phyloP scores from a whole-genome alignment of 768 basidiomycete genomes.

The Lepiota brunneoincarnata region DNA sequence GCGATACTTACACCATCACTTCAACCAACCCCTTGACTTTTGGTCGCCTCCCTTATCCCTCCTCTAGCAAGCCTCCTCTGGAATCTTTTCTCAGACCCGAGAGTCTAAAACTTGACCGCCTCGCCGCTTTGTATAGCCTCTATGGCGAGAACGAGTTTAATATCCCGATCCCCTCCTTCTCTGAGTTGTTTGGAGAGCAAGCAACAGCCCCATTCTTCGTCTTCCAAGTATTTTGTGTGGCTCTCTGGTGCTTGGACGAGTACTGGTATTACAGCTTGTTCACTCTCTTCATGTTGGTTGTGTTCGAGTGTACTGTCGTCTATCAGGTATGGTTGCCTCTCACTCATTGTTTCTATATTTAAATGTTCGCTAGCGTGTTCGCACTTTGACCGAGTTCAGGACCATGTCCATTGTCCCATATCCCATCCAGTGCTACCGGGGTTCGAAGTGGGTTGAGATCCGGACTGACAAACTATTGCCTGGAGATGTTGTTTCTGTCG shows the following conservation, averaged over 20 bases:
- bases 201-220: conserved; percentile 99
- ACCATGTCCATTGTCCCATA: conserved; percentile 96
- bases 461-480: conserved; percentile 88
- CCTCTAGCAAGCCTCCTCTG: conserved; percentile 65
- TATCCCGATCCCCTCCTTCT: conserved; percentile 94
- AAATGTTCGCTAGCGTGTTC: conserved; percentile 62
- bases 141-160: conserved; percentile 96
- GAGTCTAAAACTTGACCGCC: conserved; percentile 48
- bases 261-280: conserved; percentile 99
- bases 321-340: conserved; percentile 72
- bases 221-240: conserved; percentile 97
- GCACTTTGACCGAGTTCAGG: conserved; percentile 91
- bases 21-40: conserved; percentile 61
- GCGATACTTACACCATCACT: conserved; percentile 83
- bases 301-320: conserved; percentile 98
- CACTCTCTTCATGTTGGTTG: conserved; percentile 96
- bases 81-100: conserved; percentile 58
- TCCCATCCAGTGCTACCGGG: conserved; percentile 77
- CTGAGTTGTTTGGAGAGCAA: conserved; percentile 90
- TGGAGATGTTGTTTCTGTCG: conserved; percentile 84
- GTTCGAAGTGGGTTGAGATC: conserved; percentile 75
- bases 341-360: background rate
- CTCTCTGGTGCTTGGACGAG: conserved; percentile 96
- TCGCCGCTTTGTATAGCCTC: conserved; percentile 53
- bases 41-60: conserved; percentile 84